Evolutionary conservation across 2,329 filamentous ascomycete species (phyloP).

Genomic region (Parascedosporium putredinis): DNA sequence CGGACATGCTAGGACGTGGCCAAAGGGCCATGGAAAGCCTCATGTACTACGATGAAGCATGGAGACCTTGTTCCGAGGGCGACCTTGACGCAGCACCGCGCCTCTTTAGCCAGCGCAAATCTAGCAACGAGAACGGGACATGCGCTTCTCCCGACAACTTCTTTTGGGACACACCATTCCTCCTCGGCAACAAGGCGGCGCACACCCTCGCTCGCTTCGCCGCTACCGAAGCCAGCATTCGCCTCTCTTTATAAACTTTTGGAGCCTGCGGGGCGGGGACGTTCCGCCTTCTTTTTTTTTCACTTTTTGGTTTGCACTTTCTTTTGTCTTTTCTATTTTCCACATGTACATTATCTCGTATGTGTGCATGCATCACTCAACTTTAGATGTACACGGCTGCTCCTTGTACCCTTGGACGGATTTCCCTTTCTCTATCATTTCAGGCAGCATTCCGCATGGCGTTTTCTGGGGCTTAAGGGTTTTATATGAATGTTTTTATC

Average conservation of each 20-base stretch:
- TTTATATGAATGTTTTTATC: too few species aligned
- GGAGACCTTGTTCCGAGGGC: constrained; percentile 29
- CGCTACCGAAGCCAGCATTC: not conserved
- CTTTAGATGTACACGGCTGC: not conserved
- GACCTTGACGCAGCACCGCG: constrained; percentile 10
- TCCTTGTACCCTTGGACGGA: not conserved
- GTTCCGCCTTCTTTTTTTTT: not conserved
- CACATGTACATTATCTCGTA: not conserved
- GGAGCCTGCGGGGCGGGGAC: not conserved
- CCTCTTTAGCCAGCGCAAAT: constrained; percentile 24
- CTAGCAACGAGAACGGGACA: not conserved
- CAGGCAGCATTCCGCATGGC: too few species aligned
- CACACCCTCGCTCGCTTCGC: not conserved
- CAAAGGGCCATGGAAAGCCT: constrained; percentile 19
- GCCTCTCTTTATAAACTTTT: not conserved
- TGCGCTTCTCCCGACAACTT: constrained; percentile 27
- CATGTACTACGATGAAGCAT: constrained; percentile 30
- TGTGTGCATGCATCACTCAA: too few species aligned
- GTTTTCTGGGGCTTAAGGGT: too few species aligned
- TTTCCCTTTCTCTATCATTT: not conserved
- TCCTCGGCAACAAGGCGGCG: constrained; percentile 19
- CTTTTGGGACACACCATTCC: constrained; percentile 42
- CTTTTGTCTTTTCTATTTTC: not conserved
- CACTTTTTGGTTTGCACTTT: not conserved
- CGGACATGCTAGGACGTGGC: constrained; percentile 34